Conservation (phyloP, 2,329 filamentous ascomycete genomes). For the Talaromyces sp. region DNA sequence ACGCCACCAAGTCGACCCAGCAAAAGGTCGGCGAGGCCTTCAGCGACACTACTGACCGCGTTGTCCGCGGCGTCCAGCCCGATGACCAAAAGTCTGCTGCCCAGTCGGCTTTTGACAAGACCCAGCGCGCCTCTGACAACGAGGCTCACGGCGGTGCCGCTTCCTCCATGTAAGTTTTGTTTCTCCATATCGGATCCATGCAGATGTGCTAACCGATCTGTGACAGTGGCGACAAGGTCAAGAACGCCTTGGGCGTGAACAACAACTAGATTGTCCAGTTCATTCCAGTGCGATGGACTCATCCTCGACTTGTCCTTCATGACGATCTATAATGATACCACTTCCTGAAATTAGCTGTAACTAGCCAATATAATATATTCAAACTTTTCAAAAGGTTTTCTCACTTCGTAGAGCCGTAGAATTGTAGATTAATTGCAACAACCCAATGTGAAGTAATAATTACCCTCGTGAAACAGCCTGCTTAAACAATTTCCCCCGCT, state of each 20-base stretch:
- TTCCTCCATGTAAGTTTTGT: conserved; percentile 34
- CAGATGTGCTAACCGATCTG: conserved; percentile 6
- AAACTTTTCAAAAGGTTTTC: neutral
- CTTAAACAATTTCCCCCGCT: conserved; percentile 71
- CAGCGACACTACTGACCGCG: conserved; percentile 53
- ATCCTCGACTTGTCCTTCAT: conserved; percentile 4
- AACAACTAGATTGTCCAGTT: conserved; percentile 21
- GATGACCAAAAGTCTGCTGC: conserved; percentile 51
- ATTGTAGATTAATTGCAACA: too few species aligned
- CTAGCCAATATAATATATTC: neutral
- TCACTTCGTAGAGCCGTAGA: neutral
- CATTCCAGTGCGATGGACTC: conserved; percentile 5
- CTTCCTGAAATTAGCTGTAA: conserved; percentile 1
- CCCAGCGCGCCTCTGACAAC: conserved; percentile 42
- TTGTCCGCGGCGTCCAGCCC: conserved; percentile 46
- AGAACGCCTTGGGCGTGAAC: conserved; percentile 37
- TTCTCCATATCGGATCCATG: neutral
- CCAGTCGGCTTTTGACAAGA: conserved; percentile 50
- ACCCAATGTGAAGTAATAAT: neutral
- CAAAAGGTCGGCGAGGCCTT: conserved; percentile 54
- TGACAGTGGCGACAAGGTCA: conserved; percentile 39
- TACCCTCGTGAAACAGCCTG: conserved; percentile 47
- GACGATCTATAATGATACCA: conserved; percentile 12
- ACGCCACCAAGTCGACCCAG: conserved; percentile 57
- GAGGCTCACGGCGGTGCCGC: conserved; percentile 32